These are phyloP conservation scores for Nannochloropsis oceanica DNA, from an alignment of 108 stramenopile genomes.

Conservation along the genomic window DNA sequence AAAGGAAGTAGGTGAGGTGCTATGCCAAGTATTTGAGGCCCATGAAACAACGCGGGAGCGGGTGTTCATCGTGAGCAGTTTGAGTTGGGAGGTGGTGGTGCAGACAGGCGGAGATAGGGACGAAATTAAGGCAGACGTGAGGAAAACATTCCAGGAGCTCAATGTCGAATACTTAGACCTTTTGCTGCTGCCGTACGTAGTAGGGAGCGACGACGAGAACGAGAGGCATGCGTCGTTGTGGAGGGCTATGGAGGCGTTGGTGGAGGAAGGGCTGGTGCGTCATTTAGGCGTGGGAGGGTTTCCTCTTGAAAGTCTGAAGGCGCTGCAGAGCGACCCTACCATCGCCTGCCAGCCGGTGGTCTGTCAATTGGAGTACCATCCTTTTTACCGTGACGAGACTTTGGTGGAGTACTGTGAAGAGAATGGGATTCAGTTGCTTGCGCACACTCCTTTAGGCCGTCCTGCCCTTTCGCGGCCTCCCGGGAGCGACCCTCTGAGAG, in stretches of 20 bases:
- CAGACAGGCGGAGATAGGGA: neutral
- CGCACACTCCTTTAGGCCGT: neutral
- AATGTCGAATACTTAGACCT: neutral
- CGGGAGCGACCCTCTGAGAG: neutral
- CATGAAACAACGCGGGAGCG: neutral
- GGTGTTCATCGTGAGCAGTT: neutral
- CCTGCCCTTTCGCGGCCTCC: neutral
- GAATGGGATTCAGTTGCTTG: neutral
- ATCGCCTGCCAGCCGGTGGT: neutral
- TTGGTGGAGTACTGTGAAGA: neutral
- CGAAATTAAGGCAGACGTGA: neutral
- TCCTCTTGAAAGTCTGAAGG: neutral
- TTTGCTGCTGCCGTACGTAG: neutral
- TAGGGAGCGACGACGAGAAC: neutral
- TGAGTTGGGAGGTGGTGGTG: neutral
- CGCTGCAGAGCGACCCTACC: neutral
- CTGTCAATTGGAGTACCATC: neutral
- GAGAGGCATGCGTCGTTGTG: neutral
- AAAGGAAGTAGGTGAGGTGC: neutral
- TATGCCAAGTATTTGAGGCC: neutral
- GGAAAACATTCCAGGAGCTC: neutral
- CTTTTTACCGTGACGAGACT: neutral
- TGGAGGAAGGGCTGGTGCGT: neutral
- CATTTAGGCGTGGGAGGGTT: neutral
- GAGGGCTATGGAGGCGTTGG: neutral